Conservation (phyloP, 139 green algal genomes). For the Haematococcus lacustris region DNA sequence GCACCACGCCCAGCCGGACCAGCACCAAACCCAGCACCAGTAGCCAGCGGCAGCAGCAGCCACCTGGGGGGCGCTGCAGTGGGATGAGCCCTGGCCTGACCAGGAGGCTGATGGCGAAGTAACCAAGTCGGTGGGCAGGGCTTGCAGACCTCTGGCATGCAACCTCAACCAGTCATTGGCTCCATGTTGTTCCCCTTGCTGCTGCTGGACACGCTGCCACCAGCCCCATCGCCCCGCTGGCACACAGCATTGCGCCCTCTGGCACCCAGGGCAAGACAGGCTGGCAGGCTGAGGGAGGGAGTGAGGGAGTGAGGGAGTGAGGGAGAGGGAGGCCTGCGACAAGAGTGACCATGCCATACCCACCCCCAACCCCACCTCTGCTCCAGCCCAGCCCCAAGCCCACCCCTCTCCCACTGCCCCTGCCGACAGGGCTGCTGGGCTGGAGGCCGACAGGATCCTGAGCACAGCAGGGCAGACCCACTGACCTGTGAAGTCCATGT, state of each 20-base stretch:
- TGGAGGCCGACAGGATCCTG: not conserved
- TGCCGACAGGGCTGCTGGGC: not conserved
- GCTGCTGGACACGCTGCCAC: no score
- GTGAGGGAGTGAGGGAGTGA: no score
- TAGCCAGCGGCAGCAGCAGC: not conserved
- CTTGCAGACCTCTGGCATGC: no score
- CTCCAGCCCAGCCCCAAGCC: not conserved
- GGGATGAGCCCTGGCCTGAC: not conserved
- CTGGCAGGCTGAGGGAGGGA: no score
- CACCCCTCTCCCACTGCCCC: not conserved
- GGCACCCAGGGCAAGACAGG: no score
- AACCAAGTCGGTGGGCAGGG: no score
- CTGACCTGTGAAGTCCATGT: slow-evolving; percentile 67
- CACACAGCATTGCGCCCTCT: no score
- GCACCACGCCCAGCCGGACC: not conserved
- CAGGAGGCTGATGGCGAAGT: no score
- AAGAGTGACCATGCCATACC: not conserved
- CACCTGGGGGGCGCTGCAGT: not conserved
- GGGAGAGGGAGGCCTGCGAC: no score
- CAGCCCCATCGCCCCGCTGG: no score
- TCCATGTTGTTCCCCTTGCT: no score
- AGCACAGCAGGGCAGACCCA: not conserved
- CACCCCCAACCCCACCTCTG: not conserved
- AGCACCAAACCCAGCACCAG: not conserved
- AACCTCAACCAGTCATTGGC: no score